phyloP scores from a whole-genome alignment of 768 basidiomycete species.

The Psilocybe sp. region DNA sequence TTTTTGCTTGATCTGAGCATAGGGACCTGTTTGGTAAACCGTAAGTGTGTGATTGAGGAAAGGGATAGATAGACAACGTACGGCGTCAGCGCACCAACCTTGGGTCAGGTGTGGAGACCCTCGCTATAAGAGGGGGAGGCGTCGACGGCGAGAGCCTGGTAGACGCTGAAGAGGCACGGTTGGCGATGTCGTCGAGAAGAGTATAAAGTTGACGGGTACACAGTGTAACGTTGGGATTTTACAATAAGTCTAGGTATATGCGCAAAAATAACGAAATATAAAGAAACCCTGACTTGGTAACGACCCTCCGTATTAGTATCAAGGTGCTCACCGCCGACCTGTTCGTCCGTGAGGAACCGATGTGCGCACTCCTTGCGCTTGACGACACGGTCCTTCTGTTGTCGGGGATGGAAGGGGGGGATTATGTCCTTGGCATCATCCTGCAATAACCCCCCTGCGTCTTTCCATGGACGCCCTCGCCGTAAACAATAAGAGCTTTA shows the following conservation, averaged over 20 bases:
- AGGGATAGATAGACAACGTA: constrained; percentile 14
- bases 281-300: constrained; percentile 17
- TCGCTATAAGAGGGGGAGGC: constrained; percentile 71
- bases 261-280: not conserved
- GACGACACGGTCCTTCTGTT: constrained; percentile 59
- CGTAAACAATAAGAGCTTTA: too few relatives aligned
- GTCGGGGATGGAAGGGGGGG: constrained; percentile 59
- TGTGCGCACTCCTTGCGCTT: constrained; percentile 58
- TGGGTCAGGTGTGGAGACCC: constrained; percentile 74
- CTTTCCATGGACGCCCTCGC: too few relatives aligned
- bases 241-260: not conserved
- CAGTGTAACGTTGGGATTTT: constrained; percentile 56
- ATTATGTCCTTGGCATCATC: too few relatives aligned
- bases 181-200: constrained; percentile 89
- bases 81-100: constrained; percentile 69
- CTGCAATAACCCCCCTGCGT: too few relatives aligned
- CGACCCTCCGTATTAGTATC: too few relatives aligned
- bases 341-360: constrained; percentile 74
- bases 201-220: constrained; percentile 67
- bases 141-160: constrained; percentile 71
- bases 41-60: too few relatives aligned
- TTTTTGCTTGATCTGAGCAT: constrained; percentile 58
- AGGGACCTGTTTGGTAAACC: too few relatives aligned
- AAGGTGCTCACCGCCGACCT: constrained; percentile 29
- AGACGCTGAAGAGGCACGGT: constrained; percentile 64